Evolutionary conservation across 2,329 filamentous ascomycete genomes (phyloP).

Genomic region (Penicillium verrucosum): DNA sequence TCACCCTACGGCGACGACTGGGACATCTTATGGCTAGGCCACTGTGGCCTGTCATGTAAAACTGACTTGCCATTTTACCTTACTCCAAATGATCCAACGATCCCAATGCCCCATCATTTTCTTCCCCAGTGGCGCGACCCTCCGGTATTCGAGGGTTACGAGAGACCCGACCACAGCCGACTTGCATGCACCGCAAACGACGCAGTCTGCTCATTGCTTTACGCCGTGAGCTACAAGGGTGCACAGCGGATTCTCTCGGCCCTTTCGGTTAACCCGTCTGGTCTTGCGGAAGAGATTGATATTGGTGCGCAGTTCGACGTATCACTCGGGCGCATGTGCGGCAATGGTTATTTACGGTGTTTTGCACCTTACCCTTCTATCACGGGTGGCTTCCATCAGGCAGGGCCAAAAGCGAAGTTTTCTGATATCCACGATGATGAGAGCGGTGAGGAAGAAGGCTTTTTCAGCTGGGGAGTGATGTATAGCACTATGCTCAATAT

Average conservation of each 20-base stretch:
- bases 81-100: not conserved
- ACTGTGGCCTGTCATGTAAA: not conserved
- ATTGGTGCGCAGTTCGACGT: not conserved
- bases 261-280: not conserved
- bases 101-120: not conserved
- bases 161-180: not conserved
- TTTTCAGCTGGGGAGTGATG: not conserved
- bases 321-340: not conserved
- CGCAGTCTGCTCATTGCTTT: not conserved
- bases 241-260: not conserved
- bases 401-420: not conserved
- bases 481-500: slow-evolving; percentile 1
- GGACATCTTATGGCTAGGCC: not conserved
- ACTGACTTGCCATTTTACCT: not conserved
- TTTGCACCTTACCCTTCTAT: not conserved
- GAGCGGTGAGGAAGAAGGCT: not conserved
- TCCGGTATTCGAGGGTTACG: not conserved
- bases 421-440: not conserved
- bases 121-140: not conserved
- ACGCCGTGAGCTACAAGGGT: not conserved
- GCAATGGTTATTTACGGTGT: not conserved
- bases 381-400: not conserved
- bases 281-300: not conserved
- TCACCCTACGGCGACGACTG: not conserved
- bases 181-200: not conserved